Evolutionary conservation across 352 stramenopile species (phyloP).

Genomic region (Plasmopara viticola): DNA sequence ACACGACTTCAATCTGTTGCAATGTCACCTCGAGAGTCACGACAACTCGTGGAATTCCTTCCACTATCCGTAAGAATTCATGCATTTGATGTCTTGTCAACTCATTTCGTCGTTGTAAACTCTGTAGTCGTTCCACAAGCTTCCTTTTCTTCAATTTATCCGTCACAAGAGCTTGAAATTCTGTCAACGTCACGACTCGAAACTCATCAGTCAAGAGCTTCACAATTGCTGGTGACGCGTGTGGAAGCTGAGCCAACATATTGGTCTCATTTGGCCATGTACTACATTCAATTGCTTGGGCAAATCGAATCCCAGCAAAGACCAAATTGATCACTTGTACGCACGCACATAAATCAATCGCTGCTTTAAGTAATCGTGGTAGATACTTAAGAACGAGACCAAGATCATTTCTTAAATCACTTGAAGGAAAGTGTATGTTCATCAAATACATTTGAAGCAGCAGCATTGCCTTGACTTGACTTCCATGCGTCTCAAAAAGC

Average conservation of each 20-base stretch:
- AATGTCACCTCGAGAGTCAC: slow-evolving; percentile 19
- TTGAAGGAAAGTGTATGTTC: slow-evolving; percentile 91
- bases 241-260: slow-evolving; percentile 43
- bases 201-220: slow-evolving; percentile 25
- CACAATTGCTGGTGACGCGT: slow-evolving; percentile 27
- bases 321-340: slow-evolving; percentile 48
- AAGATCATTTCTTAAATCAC: slow-evolving; percentile 97
- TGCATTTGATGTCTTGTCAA: slow-evolving; percentile 34
- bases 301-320: slow-evolving; percentile 47
- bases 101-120: slow-evolving; percentile 14
- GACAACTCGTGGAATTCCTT: slow-evolving; percentile 39
- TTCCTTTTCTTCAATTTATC: slow-evolving; percentile 26
- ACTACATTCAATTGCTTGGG: slow-evolving; percentile 47
- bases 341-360: slow-evolving; percentile 83
- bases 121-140: slow-evolving; percentile 30
- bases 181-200: slow-evolving; percentile 23
- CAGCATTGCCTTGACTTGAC: slow-evolving; percentile 78
- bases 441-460: slow-evolving; percentile 95
- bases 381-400: slow-evolving; percentile 94
- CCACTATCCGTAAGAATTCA: slow-evolving; percentile 38
- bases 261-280: slow-evolving; percentile 32
- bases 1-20: slow-evolving; percentile 27
- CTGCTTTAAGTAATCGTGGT: slow-evolving; percentile 90
- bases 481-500: slow-evolving; percentile 70
- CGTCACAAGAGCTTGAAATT: slow-evolving; percentile 30